Conservation (phyloP, 345 rosid genomes). For the Acer campestre region DNA sequence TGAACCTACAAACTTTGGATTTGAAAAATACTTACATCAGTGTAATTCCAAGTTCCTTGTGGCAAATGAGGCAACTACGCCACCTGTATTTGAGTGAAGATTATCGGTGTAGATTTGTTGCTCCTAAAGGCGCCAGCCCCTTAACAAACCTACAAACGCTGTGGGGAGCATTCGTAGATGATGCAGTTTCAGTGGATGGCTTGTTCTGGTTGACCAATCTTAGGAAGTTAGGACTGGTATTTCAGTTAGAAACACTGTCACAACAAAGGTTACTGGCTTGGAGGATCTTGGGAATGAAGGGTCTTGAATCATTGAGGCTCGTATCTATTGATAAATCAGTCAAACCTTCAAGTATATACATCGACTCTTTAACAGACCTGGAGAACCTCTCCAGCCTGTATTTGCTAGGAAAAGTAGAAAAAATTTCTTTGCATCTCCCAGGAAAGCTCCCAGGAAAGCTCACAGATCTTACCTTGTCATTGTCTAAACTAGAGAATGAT, state of each 20-base stretch:
- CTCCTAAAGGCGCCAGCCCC: not conserved
- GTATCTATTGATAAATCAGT: conserved; percentile 19
- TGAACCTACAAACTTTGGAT: conserved; percentile 18
- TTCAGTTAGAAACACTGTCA: not conserved
- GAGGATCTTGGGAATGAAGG: conserved; percentile 14
- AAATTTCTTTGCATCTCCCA: not conserved
- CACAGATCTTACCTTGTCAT: conserved; percentile 19
- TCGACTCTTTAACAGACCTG: conserved; percentile 13
- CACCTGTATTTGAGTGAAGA: conserved; percentile 15
- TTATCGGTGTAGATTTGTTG: not conserved
- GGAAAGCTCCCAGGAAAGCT: conserved; percentile 16
- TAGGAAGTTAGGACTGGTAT: conserved; percentile 9
- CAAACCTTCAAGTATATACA: conserved; percentile 13
- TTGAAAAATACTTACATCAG: conserved; percentile 16
- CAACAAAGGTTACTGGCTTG: not conserved
- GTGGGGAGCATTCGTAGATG: conserved; percentile 20
- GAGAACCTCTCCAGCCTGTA: conserved; percentile 20
- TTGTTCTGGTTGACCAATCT: conserved; percentile 8
- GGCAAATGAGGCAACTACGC: conserved; percentile 18
- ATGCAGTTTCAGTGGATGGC: conserved; percentile 9
- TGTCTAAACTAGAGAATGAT: conserved; percentile 18
- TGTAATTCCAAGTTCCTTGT: not conserved
- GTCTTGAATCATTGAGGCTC: conserved; percentile 22
- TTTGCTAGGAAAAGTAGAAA: conserved; percentile 5
- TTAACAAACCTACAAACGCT: conserved; percentile 10